phyloP scores from a whole-genome alignment of 2,329 filamentous ascomycete genomes.

The Trichothecium roseum region DNA sequence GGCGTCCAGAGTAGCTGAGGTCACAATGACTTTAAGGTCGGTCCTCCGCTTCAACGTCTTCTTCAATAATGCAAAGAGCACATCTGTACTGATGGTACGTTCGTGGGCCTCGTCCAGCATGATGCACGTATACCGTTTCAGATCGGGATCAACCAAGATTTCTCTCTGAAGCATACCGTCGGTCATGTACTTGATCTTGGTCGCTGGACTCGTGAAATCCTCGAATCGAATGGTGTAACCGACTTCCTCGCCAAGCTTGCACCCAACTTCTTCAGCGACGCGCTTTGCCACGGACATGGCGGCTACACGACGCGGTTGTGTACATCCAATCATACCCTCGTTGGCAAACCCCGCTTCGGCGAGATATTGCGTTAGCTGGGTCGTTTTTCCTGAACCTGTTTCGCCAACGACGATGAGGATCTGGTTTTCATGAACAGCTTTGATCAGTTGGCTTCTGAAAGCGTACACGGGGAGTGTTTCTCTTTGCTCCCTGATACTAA shows the following conservation, averaged over 20 bases:
- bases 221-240: conserved; percentile 98
- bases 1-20: conserved; percentile 89
- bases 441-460: conserved; percentile 78
- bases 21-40: conserved; percentile 91
- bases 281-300: conserved; percentile 97
- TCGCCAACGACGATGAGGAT: conserved; percentile 94
- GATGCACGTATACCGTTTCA: conserved; percentile 87
- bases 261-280: conserved; percentile 92
- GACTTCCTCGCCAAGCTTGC: conserved; percentile 80
- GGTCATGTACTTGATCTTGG: conserved; percentile 99
- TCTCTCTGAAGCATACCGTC: conserved; percentile 97
- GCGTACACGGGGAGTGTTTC: conserved; percentile 82
- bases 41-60: conserved; percentile 79
- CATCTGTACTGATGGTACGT: conserved; percentile 89
- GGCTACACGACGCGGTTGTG: conserved; percentile 90
- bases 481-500: conserved; percentile 92
- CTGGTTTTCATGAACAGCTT: conserved; percentile 80
- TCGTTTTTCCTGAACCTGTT: conserved; percentile 95
- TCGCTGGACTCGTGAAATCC: conserved; percentile 77
- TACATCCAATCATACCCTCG: conserved; percentile 85
- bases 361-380: conserved; percentile 89
- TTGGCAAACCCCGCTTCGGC: conserved; percentile 87
- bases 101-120: conserved; percentile 99
- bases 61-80: conserved; percentile 87
- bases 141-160: conserved; percentile 81